Evolutionary conservation across 1,139 yeast genomes (phyloP), one percentile per base, ranked within the genome.

Genomic region (Lodderomyces metapsilosis): DNA sequence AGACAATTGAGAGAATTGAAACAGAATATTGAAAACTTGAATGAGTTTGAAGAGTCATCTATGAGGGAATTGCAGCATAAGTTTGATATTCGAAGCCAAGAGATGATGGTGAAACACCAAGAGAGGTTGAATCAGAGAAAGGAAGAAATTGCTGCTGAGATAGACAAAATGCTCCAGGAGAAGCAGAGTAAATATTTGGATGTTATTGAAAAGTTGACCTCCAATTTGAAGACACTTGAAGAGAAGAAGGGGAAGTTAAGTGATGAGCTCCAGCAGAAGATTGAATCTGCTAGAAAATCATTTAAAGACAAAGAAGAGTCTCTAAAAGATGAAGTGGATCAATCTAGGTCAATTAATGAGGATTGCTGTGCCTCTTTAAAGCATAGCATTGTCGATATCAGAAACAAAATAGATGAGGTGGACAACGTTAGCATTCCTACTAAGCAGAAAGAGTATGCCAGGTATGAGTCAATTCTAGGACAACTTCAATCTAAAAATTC

Each of bases 121-220:
- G 54, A 61, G 13, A 60, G 61, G 21, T 53, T 75, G 12, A 62
- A 67, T 41, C 56, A 58, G 15, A 52, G 74, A 35, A 71, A 71
- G 38, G 73, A 69, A 43, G 54, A 55, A 5, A 70, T 62, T 7
- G 52, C 61, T 2, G 49, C 43, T 2, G 59, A 68, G 45, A 63
- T 73, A 5, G 78, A 76, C 37, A 46, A 52, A 9, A 49, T 70
- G 9, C 62, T 70, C 24, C 51, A 53, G 15, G 50, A 58, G 5
- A 66, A 65, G 47, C 50, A 64, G 5, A 47, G 53, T 25, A 51
- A 59, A 35, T 50, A 61, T 34, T 62, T 61, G 38, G 46, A 54
- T 21, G 58, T 65, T 40, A 27, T 43, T 13, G 35, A 37, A 5
- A 43, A 41, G 3, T 45, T 66, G 18, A 46, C 49, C 22, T 40